These are phyloP conservation scores for Nicotiana otophora DNA, from an alignment of 257 asterid species.

Conservation along the genomic window DNA sequence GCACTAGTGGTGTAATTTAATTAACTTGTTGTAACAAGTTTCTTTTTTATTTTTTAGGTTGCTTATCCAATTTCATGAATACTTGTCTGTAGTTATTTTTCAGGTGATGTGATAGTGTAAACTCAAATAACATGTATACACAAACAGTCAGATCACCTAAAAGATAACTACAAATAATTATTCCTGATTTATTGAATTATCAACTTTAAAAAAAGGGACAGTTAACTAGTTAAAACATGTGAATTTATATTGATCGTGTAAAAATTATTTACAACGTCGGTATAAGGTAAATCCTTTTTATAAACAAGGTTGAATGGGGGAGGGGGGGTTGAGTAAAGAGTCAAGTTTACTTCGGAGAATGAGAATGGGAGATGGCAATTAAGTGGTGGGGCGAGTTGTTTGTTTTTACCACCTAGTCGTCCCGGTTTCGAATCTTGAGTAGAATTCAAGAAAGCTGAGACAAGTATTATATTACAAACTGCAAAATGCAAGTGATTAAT, in stretches of 20 bases:
- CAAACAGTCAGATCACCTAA: background rate
- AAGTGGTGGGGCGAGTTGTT: conserved; percentile 36
- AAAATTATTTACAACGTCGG: background rate
- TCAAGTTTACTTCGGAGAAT: background rate
- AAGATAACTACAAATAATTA: background rate
- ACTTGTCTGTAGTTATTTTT: background rate
- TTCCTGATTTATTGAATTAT: background rate
- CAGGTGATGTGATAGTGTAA: background rate
- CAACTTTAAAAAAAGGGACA: background rate
- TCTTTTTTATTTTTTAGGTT: background rate
- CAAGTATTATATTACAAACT: background rate
- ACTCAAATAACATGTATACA: too few relatives aligned
- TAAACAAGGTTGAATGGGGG: background rate
- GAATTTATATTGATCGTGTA: background rate
- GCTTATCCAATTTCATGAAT: background rate
- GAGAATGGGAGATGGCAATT: conserved; percentile 53
- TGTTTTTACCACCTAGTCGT: conserved; percentile 46
- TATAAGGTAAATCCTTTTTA: background rate
- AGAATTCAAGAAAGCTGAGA: background rate
- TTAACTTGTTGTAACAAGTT: background rate
- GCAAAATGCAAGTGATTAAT: background rate
- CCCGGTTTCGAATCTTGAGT: conserved; percentile 37
- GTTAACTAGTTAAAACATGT: background rate
- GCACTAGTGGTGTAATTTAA: background rate
- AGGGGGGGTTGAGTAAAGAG: background rate